Base-by-base conservation (phyloP, 257 asterid genomes). In the Plantago ovata region DNA sequence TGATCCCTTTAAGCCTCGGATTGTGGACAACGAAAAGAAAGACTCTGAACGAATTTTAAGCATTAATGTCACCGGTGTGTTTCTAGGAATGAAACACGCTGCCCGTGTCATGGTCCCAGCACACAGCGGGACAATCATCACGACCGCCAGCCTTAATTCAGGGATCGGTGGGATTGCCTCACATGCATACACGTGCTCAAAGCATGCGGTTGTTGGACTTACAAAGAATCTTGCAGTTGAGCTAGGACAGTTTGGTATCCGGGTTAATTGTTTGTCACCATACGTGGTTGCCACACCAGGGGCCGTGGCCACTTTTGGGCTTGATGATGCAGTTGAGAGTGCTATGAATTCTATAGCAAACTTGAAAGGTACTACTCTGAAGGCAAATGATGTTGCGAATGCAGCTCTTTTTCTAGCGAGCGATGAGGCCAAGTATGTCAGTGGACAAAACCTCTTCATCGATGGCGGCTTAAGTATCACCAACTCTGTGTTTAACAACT, bases 61-160 rank as follows among this genome's bases (percentile, higher is more conserved):
- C 4, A 6, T 62, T 5, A 72, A 79, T 5, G 62, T 79, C 0
- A 72, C 69, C 1, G 84, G 81, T 1, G 77, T 75, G 22, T 75
- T 79, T 53, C 57, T 72, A 8, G 61, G 81, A 21, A 69, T 69
- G 72, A 79, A 79, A 32, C 84, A 79, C 14, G 84, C 81, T 0
- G 75, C 84, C 3, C 70, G 84, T 0, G 71, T 69, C 9, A 79
- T 79, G 81, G 33, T 75, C 47, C 81, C 84, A 0, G 46, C 64
- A 0, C 71, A 63, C 3, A 63, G 65, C 10, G 84, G 84, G 2
- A 51, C 66, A 70, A 75, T 79, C 44, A 75, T 79, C 7, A 72
- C 79, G 6, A 66, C 65, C 1, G 54, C 79, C 0, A 79, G 81
- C 23, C 5, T 71, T 9, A 58, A 68, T 36, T 71, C 79, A 0